Evolutionary conservation across 306 rosid genomes (phyloP), one percentile per base, ranked within the genome.

Genomic region (Rubus parviflorus): DNA sequence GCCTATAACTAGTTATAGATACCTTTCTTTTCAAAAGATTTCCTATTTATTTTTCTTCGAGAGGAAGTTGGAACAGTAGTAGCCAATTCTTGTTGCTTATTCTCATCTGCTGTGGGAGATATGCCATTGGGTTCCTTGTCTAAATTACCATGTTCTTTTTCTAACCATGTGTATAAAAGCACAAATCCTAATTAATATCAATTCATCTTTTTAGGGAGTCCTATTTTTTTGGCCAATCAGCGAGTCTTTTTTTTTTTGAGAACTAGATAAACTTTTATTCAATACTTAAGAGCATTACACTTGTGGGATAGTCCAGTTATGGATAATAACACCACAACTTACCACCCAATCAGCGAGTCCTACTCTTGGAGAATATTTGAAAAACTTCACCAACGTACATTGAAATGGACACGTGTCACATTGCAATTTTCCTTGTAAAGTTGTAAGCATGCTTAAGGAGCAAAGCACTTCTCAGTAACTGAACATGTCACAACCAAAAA

Each of bases 81-180:
- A 11, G 56, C 15, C 70, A 64, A 69, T 71, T 80, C 42, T 85
- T 74, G 77, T 30, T 70, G 68, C 78, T 56, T 5, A 68, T 17
- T 46, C 45, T 57, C 66, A 68, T 51, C 69, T 66, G 51, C 48
- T 57, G 15, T 49, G 78, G 72, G 19, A 25, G 17, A 35, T 17
- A 47, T 48, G 63, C 40, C 10, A 43, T 35, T 42, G 72, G 58
- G 83, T 83, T 71, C 74, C 74, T 65, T 56, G 35, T 9, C 4
- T 22, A 10, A 22, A 57, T 45, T 45, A 45, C 48, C 12, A 45
- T 45, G 48, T 45, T 3, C 48, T 45, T 45, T 45, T 8, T 9
- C 11, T 30, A 30, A 30, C 35, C 35, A 30, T 30, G 11, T 7
- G 12, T 12, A 45, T 4, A 5, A 45, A 13, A 12, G 42, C 41